Evolutionary conservation across 1,284 basidiomycete species (phyloP), one percentile per base, ranked within the genome.

Genomic region (Veloporphyrellus conicus): DNA sequence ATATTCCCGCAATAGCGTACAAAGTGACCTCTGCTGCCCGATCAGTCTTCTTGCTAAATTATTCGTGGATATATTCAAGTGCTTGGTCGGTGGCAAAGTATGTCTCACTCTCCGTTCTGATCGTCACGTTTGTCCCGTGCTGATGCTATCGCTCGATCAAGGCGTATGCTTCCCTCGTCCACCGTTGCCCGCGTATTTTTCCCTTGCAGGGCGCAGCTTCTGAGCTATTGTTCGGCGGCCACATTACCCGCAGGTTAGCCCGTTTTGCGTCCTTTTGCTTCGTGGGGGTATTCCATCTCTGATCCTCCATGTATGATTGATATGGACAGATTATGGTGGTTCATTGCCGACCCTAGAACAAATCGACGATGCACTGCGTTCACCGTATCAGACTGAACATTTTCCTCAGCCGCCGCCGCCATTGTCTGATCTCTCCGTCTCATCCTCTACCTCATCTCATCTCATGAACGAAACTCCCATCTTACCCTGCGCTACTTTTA

Each of bases 21-120:
- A 34, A 48, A 18, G 6, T 36, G 19, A 45, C 22, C 23, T 38
- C 33, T 40, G 29, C 29, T 12, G 15, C 28, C 32, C 14, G 6
- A 46, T 46, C 64, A 79, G 86, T 86, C 23, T 87, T 88, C 60
- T 70, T 92, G 42, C 70, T 91, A 31, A 90, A 93, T 67, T 89
- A 86, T 61, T 84, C 85, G 9, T 93, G 90, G 90, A 69, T 83
- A 15, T 85, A 92, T 65, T 76, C 81, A 1, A 82, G 87, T 15
- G 70, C 89, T 52, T 93, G 90, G 89, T 79, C 69, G 32, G 63
- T 93, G 40, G 73, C 81, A 51, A 91, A 84, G 81, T 84, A 57
- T 46, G 76, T 70, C 53, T 54, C 48, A 47, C 47, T 37, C 45
- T 55, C 41, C 53, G 47, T 56, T 47, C 27, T 45, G 25, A 46